Base-by-base conservation (phyloP, 306 rosid genomes). In the Dalbergia cultrata region DNA sequence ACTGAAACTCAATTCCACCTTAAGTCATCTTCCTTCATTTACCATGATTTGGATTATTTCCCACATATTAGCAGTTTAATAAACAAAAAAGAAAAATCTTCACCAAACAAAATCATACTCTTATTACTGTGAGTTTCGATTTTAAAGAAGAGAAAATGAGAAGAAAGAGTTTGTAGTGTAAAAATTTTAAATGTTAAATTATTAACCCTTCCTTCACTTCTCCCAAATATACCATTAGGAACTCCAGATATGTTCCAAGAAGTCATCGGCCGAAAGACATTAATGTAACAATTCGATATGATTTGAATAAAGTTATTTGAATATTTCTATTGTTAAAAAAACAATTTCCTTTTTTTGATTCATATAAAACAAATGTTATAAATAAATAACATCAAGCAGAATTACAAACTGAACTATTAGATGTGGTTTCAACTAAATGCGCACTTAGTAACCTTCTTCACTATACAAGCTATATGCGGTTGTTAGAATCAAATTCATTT, bases 401-500 rank as follows among this genome's bases (percentile, higher is more conserved):
- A 67, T 34, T 78, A 78, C 83, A 73, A 47, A 78, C 12, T 72
- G 33, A 45, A 49, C 66, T 34, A 78, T 41, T 21, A 78, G 44
- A 72, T 31, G 14, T 52, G 17, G 52, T 33, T 75, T 62, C 64
- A 67, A 76, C 80, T 66, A 67, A 35, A 78, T 74, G 84, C 72
- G 64, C 26, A 11, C 81, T 81, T 74, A 22, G 77, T 85, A 71
- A 52, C 74, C 81, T 61, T 81, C 59, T 81, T 89, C 82, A 79
- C 93, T 92, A 85, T 90, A 95, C 95, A 91, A 74, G 65, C 76
- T 74, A 83, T 79, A 83, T 70, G 85, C 88, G 89, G 86, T 75
- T 35, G 94, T 93, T 92, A 95, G 94, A 86, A 91, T 86, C 89
- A 90, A 77, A 69, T 83, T 86, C 87, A 68, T 88, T 78, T 59